These are phyloP conservation scores for Periconia sp. DNA, from an alignment of 2,329 filamentous ascomycete species.

Conservation along the genomic window DNA sequence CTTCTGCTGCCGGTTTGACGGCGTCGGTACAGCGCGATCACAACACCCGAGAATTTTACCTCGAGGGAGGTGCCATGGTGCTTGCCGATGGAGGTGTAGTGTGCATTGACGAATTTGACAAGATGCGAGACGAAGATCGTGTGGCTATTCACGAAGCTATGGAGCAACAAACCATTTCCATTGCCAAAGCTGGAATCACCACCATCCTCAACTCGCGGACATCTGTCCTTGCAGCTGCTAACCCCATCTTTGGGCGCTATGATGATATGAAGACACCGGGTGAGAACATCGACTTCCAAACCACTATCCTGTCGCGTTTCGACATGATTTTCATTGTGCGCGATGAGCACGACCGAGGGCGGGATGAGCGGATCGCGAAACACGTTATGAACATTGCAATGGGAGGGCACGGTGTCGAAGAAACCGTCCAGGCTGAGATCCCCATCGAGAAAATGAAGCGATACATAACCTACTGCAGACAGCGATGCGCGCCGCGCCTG, in stretches of 20 bases:
- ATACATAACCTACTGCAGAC: constrained; percentile 96
- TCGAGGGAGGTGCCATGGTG: constrained; percentile 98
- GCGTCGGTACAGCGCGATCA: constrained; percentile 94
- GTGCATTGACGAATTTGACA: constrained; percentile 99
- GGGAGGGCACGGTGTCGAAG: constrained; percentile 80
- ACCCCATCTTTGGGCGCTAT: constrained; percentile 96
- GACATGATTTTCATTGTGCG: constrained; percentile 99
- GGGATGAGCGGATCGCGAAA: constrained; percentile 90
- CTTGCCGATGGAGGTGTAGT: constrained; percentile 95
- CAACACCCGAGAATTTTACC: constrained; percentile 91
- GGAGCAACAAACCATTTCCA: constrained; percentile 99
- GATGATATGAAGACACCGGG: constrained; percentile 97
- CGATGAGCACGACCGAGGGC: constrained; percentile 86
- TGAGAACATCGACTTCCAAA: constrained; percentile 99
- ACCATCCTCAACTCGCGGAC: constrained; percentile 96
- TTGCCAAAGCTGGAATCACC: constrained; percentile 97
- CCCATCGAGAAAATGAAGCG: constrained; percentile 95
- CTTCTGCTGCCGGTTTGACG: constrained; percentile 94
- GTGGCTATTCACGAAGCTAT: constrained; percentile 99
- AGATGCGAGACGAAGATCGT: constrained; percentile 97
- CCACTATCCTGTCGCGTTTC: constrained; percentile 95
- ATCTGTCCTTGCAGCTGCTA: constrained; percentile 91
- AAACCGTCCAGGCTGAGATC: constrained; percentile 83
- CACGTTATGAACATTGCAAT: constrained; percentile 99
- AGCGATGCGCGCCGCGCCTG: constrained; percentile 87